A percentile compares a stretch with the other conserved stretches of the same genome.
Evolutionary conservation across 1,139 yeast species (phyloP).

Genomic region (Protomyces macrosporus): DNA sequence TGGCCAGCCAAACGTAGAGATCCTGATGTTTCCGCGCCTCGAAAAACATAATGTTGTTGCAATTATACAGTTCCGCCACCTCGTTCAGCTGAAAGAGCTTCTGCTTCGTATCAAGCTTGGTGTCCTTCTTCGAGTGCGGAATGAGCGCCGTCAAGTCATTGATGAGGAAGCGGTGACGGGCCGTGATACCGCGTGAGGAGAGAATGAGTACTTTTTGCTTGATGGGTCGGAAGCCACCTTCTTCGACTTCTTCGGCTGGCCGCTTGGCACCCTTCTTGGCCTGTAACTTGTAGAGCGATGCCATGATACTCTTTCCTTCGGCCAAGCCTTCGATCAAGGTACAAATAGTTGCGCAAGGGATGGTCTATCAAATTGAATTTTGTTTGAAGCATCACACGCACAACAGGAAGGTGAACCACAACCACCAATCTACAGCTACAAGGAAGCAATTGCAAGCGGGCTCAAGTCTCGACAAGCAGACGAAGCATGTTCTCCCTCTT

Average conservation of each 20-base stretch:
- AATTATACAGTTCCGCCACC: constrained; percentile 93
- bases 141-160: constrained; percentile 70
- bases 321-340: neutral
- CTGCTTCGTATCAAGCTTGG: constrained; percentile 89
- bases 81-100: constrained; percentile 84
- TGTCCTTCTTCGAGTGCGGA: constrained; percentile 96
- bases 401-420: no score
- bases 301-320: neutral
- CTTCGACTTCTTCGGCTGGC: constrained; percentile 37
- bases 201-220: constrained; percentile 79
- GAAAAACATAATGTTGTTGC: constrained; percentile 89
- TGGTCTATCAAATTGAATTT: no score
- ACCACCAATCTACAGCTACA: no score
- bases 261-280: constrained; percentile 14
- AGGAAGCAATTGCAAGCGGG: neutral
- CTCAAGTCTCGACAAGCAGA: neutral
- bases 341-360: neutral
- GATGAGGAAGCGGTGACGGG: constrained; percentile 85
- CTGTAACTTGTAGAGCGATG: constrained; percentile 23
- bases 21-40: constrained; percentile 97
- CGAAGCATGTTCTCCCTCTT: neutral
- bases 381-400: no score
- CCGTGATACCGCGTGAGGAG: constrained; percentile 84
- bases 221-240: constrained; percentile 42
- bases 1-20: constrained; percentile 86